Evolutionary conservation across 768 basidiomycete genomes (phyloP), one percentile per base, ranked within the genome.

Genomic region (Psilocybe cyanescens): DNA sequence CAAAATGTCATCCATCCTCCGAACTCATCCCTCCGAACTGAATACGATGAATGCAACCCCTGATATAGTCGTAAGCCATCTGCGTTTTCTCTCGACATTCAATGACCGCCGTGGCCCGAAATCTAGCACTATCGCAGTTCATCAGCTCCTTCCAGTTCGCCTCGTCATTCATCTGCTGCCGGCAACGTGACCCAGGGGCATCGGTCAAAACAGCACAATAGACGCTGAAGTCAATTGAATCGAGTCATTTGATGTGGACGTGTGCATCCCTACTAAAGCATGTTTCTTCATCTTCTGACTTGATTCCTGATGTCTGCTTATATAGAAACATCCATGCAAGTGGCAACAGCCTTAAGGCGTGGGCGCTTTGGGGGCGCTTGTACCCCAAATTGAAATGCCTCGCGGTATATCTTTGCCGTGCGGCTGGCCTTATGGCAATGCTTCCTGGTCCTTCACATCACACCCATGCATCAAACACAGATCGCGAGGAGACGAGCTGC

Each of bases 291-390:
- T 44, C 14, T n/a, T 44, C 11, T 44, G 41, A 37, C 39, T 19
- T 31, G 49, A 12, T 33, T 58, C 35, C 47, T 58, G 57, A 58
- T 58, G 48, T 31, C 49, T n/a, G 41, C 30, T 37, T 47, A 50
- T 55, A 41, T 31, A 39, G 39, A 14, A 55, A 4, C 9, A 29
- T 39, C 24, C 19, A 49, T 50, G 28, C 8, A 8, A 44, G 41
- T 53, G 30, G 58, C 41, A 53, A 59, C 58, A 44, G 58, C 50
- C 58, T 59, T 24, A 39, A 46, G 58, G 41, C 41, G 52, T 59
- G 58, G 58, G 58, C 58, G 58, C 58, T 59, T 59, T 44, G 50
- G 44, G 41, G n/a, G 19, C 19, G 58, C 58, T 50, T 59, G n/a
- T 44, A 12, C 14, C 41, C 41, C 11, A 44, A 44, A 44, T 44